Percentiles rank a stretch among this genome's conserved stretches.
These are phyloP conservation scores for Mychonastes homosphaera DNA, from an alignment of 139 green algal species.

Conservation along the genomic window DNA sequence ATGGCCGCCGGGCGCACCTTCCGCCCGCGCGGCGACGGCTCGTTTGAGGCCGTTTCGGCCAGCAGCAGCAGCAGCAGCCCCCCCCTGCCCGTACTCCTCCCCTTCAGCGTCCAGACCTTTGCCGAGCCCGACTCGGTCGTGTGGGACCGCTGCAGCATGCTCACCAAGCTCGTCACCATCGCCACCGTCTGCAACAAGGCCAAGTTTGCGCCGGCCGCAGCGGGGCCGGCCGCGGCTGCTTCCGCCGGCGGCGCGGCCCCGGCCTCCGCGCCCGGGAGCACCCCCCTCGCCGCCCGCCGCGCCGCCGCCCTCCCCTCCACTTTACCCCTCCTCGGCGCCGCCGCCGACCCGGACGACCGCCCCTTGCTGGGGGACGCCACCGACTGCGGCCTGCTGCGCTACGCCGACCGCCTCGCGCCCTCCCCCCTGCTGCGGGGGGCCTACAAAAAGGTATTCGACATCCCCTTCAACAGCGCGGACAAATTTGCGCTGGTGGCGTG, in stretches of 20 bases:
- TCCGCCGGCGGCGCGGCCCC: background rate
- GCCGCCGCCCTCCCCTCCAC: constrained; percentile 6
- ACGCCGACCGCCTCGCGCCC: constrained; percentile 15
- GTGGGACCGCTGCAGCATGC: constrained; percentile 18
- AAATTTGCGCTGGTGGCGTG: constrained; percentile 29
- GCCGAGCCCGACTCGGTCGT: constrained; percentile 7
- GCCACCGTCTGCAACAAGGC: constrained; percentile 45
- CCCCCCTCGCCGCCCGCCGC: background rate
- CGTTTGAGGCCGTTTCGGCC: constrained; percentile 6
- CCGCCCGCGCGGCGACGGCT: constrained; percentile 7
- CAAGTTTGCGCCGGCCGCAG: constrained; percentile 15
- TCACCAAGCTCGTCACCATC: constrained; percentile 34
- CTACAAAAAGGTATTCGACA: constrained; percentile 65
- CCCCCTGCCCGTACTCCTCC: background rate
- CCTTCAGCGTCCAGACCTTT: constrained; percentile 17
- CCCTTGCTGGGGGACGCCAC: constrained; percentile 29
- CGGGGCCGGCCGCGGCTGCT: no score
- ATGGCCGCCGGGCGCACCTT: background rate
- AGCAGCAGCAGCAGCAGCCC: background rate
- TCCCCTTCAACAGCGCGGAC: constrained; percentile 81
- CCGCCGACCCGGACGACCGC: constrained; percentile 9
- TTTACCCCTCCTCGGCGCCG: constrained; percentile 14
- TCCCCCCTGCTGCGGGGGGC: constrained; percentile 16
- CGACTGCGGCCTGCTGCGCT: constrained; percentile 29
- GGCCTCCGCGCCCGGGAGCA: background rate